Evolutionary conservation across 2,329 filamentous ascomycete species (phyloP), one percentile per base, ranked within the genome.

Genomic region (Talaromyces sp.): DNA sequence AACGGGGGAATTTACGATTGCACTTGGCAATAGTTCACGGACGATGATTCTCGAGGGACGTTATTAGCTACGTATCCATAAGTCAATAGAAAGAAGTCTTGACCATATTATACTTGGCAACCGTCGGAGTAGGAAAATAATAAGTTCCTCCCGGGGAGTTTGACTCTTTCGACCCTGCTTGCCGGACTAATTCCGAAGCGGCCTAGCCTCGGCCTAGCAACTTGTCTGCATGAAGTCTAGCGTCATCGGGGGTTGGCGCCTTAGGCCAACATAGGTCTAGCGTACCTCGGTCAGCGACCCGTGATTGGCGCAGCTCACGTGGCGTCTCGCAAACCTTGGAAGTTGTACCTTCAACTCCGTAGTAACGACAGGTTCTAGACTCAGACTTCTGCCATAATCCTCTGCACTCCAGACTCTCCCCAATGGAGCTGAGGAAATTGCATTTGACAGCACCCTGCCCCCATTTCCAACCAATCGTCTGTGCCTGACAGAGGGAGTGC

Each of bases 1-100:
- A 1, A 78, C 82, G 16, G 73, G 73, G 4, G 66, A 69, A 56
- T 77, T 78, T 65, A 69, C 69, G 33, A 73, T 79, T 22, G 74
- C 72, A 70, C 75, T 75, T 45, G 77, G 77, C 3, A 69, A 71
- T n/a, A 78, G 76, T 66, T 78, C 75, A 27, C 64, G 75, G 45
- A 70, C 77, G 71, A 63, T 78, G 37, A 71, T 72, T 13, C 67
- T 78, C 45, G 63, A 71, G 50, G 73, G 69, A n/a, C 68, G 70
- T 57, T 76, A 70, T 63, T 75, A 58, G 22, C 45, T n/a, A 37
- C 4, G 16, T 59, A 59, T 24, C 8, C 35, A 63, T 37, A 37
- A 37, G 35, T 31, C 5, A 31, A 31, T 31, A 6, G 27, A 31
- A 31, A 31, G 27, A 31, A 31, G 27, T 31, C 27, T 31, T 31